These are phyloP conservation scores for Naganishia vaughanmartiniae DNA, from an alignment of 768 basidiomycete genomes.

Conservation along the genomic window DNA sequence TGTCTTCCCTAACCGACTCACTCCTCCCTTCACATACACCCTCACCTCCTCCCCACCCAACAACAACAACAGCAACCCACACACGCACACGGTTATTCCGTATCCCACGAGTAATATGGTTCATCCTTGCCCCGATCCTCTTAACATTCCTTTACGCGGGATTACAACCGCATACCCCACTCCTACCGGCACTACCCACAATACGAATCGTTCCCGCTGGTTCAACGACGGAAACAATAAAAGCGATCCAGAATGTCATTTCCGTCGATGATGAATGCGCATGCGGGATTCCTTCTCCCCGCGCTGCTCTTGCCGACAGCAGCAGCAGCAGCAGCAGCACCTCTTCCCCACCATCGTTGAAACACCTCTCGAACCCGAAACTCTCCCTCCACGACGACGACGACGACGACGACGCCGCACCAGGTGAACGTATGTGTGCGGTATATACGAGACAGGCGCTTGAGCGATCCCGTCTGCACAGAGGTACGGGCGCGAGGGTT, in stretches of 20 bases:
- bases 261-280: constrained; percentile 17
- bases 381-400: too few relatives aligned
- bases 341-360: too few relatives aligned
- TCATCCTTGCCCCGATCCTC: neutral
- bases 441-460: constrained; percentile 44
- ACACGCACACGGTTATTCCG: neutral
- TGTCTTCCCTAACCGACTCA: neutral
- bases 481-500: constrained; percentile 44
- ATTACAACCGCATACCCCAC: neutral
- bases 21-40: constrained; percentile 1
- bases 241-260: neutral
- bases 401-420: too few relatives aligned
- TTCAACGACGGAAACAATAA: neutral
- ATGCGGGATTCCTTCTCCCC: neutral
- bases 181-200: neutral
- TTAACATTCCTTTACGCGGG: constrained; percentile 1
- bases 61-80: too few relatives aligned
- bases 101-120: neutral
- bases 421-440: constrained; percentile 38
- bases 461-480: constrained; percentile 33
- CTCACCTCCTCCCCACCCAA: too few relatives aligned
- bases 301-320: too few relatives aligned
- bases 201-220: constrained; percentile 10
- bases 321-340: too few relatives aligned
- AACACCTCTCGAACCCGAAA: neutral